Percentiles rank a stretch among this genome's conserved stretches.
Conservation (phyloP, 1,284 basidiomycete species). For the Peniophora sp. region DNA sequence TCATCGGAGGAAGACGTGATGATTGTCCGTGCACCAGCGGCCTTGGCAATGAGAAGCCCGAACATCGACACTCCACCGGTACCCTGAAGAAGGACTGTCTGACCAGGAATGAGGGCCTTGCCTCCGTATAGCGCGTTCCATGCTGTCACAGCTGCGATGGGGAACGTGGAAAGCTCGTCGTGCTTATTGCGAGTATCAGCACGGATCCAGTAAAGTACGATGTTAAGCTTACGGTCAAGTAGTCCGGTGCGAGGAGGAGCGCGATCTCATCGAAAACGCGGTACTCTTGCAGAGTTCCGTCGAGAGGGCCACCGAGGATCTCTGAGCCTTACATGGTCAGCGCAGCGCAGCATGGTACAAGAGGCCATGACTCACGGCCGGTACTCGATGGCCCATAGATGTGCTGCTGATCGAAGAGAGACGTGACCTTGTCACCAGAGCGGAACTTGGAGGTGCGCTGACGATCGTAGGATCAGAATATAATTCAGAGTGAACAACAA, state of each 20-base stretch:
- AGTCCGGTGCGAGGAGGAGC: slow-evolving; percentile 25
- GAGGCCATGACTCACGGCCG: slow-evolving; percentile 10
- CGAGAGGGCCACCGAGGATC: slow-evolving; percentile 37
- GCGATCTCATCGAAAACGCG: slow-evolving; percentile 28
- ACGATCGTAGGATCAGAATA: not conserved
- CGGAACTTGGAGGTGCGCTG: slow-evolving; percentile 6
- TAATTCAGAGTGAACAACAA: too few relatives aligned
- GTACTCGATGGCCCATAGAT: slow-evolving; percentile 24
- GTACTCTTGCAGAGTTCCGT: slow-evolving; percentile 53
- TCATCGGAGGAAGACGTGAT: slow-evolving; percentile 54
- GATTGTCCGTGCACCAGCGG: slow-evolving; percentile 42
- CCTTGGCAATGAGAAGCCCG: slow-evolving; percentile 9
- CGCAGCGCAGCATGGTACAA: not conserved
- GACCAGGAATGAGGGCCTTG: slow-evolving; percentile 3
- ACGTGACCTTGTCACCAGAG: slow-evolving; percentile 26
- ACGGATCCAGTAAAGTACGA: too few relatives aligned
- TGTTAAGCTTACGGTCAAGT: slow-evolving; percentile 22
- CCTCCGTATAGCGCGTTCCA: slow-evolving; percentile 7
- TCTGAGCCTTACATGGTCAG: slow-evolving; percentile 12
- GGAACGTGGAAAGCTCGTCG: slow-evolving; percentile 43
- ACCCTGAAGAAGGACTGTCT: slow-evolving; percentile 6
- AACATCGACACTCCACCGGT: slow-evolving; percentile 14
- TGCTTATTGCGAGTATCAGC: slow-evolving; percentile 14
- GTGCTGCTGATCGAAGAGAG: slow-evolving; percentile 19
- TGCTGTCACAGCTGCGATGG: slow-evolving; percentile 13